Evolutionary conservation across 2,329 filamentous ascomycete species (phyloP).

Genomic region (Clarireedia homoeocarpa): DNA sequence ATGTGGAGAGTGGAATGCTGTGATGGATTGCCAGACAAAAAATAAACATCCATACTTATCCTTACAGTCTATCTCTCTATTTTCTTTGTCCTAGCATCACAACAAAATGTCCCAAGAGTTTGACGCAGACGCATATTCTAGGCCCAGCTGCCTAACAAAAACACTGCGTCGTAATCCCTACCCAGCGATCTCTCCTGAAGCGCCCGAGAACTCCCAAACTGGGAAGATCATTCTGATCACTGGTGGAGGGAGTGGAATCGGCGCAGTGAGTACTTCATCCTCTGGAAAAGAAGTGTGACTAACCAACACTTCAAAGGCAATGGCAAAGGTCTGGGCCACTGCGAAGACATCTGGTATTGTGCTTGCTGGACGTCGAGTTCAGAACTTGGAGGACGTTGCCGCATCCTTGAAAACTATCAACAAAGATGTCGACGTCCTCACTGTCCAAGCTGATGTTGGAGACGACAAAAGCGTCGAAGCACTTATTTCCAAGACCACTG

Average conservation of each 20-base stretch:
- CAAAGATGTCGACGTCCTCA: neutral
- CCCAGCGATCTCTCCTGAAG: constrained; percentile 23
- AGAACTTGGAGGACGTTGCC: too few species aligned
- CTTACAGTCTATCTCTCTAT: too few species aligned
- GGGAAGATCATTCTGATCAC: constrained; percentile 11
- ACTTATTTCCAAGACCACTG: too few species aligned
- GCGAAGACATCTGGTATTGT: constrained; percentile 23
- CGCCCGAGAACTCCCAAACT: neutral
- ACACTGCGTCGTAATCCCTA: constrained; percentile 15
- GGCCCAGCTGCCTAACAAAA: neutral
- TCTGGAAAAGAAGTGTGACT: neutral
- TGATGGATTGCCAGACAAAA: too few species aligned
- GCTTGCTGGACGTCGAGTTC: constrained; percentile 18
- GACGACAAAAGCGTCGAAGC: too few species aligned
- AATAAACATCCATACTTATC: too few species aligned
- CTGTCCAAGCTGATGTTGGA: neutral
- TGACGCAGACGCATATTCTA: neutral
- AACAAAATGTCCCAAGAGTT: neutral
- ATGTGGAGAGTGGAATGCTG: too few species aligned
- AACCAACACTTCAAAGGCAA: neutral
- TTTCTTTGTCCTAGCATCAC: too few species aligned
- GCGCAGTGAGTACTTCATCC: constrained; percentile 4
- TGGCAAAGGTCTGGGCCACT: constrained; percentile 11
- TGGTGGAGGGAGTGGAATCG: constrained; percentile 11
- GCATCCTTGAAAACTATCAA: neutral